Percentiles rank a stretch among this genome's conserved stretches.
phyloP scores from a whole-genome alignment of 1,284 basidiomycete genomes.

The Irpex sp. region DNA sequence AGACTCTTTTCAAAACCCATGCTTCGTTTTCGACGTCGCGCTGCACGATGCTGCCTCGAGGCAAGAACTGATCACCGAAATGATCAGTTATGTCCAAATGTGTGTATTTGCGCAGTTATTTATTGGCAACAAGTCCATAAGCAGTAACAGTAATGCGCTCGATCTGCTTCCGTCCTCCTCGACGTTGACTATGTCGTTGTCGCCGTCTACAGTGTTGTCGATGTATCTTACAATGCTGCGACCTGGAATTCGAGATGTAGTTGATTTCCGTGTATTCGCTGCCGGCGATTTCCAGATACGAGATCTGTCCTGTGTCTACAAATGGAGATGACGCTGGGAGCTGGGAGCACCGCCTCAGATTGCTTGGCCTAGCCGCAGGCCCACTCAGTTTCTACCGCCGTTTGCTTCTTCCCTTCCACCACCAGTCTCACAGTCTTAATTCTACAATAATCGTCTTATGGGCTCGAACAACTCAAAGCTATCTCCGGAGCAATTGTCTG shows the following conservation, averaged over 20 bases:
- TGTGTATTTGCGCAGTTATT: not conserved
- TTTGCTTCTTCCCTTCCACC: slow-evolving; percentile 6
- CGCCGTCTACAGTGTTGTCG: not conserved
- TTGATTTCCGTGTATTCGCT: not conserved
- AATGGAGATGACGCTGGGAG: slow-evolving; percentile 8
- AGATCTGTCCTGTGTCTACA: not conserved
- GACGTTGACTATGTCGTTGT: not conserved
- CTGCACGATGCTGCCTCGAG: slow-evolving; percentile 29
- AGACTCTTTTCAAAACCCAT: slow-evolving; percentile 17
- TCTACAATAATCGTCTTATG: slow-evolving; percentile 44
- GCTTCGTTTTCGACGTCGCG: slow-evolving; percentile 29
- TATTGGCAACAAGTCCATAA: not conserved
- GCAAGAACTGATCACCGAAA: slow-evolving; percentile 27
- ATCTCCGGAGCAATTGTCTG: slow-evolving; percentile 90
- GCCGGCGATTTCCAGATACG: slow-evolving; percentile 7
- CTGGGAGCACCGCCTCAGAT: slow-evolving; percentile 10
- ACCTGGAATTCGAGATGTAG: not conserved
- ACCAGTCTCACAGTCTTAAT: slow-evolving; percentile 9
- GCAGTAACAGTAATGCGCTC: not conserved
- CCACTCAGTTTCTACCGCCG: not conserved
- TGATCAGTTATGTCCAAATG: slow-evolving; percentile 19
- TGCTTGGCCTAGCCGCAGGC: not conserved
- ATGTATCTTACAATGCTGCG: no score
- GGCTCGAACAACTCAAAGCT: slow-evolving; percentile 98
- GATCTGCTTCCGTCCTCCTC: not conserved